Base-by-base conservation (phyloP, 2,329 filamentous ascomycete genomes). In the Fusarium equiseti region DNA sequence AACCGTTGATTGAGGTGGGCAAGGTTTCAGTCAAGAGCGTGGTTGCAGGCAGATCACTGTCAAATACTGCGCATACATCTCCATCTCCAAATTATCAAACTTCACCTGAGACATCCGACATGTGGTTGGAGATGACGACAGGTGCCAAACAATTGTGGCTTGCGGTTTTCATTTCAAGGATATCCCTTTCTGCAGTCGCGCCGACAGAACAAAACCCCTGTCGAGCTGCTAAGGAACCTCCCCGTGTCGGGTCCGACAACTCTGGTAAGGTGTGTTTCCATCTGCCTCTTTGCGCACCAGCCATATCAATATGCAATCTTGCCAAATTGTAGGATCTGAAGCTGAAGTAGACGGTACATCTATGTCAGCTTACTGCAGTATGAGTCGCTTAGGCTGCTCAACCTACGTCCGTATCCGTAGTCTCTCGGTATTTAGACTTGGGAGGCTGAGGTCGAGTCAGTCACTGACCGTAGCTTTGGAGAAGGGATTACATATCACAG, bases 81-180 rank as follows among this genome's bases (percentile, higher is more conserved):
- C 48, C 18, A 20, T 20, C 48, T 40, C 50, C 24, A 54, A 24
- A 56, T 44, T 32, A 60, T 61, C 63, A 65, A 66, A 57, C 60
- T 64, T 66, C 70, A 68, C 68, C 71, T 72, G 68, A 70, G 71
- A 75, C 62, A 66, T 59, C 54, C 40, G 52, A 58, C 44, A 51
- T 70, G 63, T 63, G 56, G 51, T 43, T 61, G 46, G 46, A 63
- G 54, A 72, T 52, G 49, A 71, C 50, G 53, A 57, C 52, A 70
- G 51, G 43, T 49, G 50, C 58, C 61, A 69, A 50, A 50, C 31
- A 52, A 46, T 22, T 43, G 48, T 54, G 46, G 24, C 49, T 57
- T 63, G 46, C 51, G 22, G 42, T 38, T 38, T 38, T 55, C n/a
- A 52, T 44, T 51, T 53, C 42, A 51, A 40, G 44, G 31, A 20